Conservation (phyloP, 495 filamentous ascomycete species). For the Penicillium daleae region DNA sequence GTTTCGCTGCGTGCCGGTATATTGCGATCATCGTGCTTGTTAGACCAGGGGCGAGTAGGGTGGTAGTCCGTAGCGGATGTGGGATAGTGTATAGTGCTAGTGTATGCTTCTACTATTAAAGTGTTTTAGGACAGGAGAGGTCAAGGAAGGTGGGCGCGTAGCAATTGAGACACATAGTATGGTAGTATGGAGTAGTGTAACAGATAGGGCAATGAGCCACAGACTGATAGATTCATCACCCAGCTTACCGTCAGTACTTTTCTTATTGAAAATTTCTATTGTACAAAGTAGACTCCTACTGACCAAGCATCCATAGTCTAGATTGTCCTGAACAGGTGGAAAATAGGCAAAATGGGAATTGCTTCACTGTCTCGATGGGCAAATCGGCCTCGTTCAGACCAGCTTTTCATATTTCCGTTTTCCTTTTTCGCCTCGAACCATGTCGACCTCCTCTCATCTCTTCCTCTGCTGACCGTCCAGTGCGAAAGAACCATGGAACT, state of each 20-base stretch:
- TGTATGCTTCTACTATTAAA: no score
- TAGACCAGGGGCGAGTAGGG: background rate
- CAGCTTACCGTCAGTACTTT: background rate
- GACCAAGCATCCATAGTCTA: background rate
- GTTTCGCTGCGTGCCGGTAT: background rate
- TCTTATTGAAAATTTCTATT: background rate
- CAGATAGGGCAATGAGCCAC: background rate
- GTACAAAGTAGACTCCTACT: background rate
- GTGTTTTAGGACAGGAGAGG: no score
- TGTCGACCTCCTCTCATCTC: background rate
- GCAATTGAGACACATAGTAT: background rate
- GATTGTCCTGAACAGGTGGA: no score
- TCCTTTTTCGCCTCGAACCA: background rate
- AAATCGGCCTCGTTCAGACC: background rate
- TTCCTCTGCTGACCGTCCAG: constrained; percentile 3
- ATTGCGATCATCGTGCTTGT: constrained; percentile 14
- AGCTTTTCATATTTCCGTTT: background rate
- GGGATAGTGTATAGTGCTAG: background rate
- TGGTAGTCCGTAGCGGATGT: background rate
- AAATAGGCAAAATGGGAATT: no score
- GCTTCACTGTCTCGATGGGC: background rate
- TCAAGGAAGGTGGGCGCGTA: background rate
- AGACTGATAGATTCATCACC: background rate
- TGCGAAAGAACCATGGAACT: background rate
- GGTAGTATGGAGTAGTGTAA: no score